Base-by-base conservation (phyloP, 345 rosid genomes). In the Brassica napus region DNA sequence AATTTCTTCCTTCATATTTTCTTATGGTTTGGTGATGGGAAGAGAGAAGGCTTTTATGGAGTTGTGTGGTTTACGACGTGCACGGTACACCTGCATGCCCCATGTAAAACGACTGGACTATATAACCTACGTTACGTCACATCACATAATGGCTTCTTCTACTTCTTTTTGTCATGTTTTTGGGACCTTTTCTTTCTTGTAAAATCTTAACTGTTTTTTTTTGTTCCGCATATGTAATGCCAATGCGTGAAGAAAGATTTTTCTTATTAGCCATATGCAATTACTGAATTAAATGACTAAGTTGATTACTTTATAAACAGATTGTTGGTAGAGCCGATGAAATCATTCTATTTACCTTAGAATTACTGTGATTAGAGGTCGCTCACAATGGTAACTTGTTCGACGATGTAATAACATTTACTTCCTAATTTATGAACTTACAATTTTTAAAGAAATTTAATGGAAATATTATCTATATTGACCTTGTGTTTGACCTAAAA, bases 71-170 rank as follows among this genome's bases (percentile, higher is more conserved):
- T 49, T 44, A 63, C 75, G 71, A 72, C 68, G 82, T 78, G 82
- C 77, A 78, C 82, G 81, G 59, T 78, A 58, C 55, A 58, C 72
- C 30, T 78, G 52, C 26, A 65, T 72, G 68, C 62, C 44, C 54
- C 77, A 78, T 72, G 82, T 67, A 66, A 78, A 72, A 72, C 77
- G 77, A 42, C 73, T 58, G 81, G 77, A 78, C 18, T 66, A 21
- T 49, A n/a, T 30, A 65, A 31, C 65, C 30, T 65, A 78, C 30
- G 52, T 60, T 58, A 68, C 82, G 77, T 72, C 77, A 78, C 73
- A 68, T 65, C 30, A 26, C 30, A 26, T 26, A 26, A 26, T 26
- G 30, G 30, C 30, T 32, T 32, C 81, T 63, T 77, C 49, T 68
- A 42, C 16, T 21, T 77, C 55, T 49, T 32, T 23, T 8, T 65